Evolutionary conservation across 1,284 basidiomycete species (phyloP).

Genomic region (Boletus mariae): DNA sequence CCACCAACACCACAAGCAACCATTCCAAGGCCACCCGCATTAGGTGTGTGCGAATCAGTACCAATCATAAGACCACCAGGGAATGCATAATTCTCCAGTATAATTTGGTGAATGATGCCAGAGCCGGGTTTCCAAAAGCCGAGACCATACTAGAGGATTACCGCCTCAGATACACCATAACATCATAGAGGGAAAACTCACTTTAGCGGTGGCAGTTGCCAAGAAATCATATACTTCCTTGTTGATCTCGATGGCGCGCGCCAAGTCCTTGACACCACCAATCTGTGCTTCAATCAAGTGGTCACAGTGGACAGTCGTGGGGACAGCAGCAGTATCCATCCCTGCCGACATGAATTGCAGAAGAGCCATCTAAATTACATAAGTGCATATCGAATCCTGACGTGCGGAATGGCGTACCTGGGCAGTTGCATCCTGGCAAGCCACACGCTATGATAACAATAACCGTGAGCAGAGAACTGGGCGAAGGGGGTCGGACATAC

Average conservation of each 20-base stretch:
- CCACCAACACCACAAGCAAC: constrained; percentile 99
- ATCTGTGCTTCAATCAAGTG: constrained; percentile 98
- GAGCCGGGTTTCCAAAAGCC: constrained; percentile 99
- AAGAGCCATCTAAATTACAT: constrained; percentile 84
- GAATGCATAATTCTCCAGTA: constrained; percentile 99
- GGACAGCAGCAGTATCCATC: constrained; percentile 89
- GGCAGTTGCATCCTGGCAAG: constrained; percentile 52
- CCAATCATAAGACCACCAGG: constrained; percentile 99
- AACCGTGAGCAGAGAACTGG: constrained; percentile 7
- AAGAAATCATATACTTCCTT: constrained; percentile 99
- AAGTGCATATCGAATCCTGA: constrained; percentile 25
- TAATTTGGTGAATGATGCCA: constrained; percentile 97
- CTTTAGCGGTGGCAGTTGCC: constrained; percentile 94
- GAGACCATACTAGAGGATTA: constrained; percentile 74
- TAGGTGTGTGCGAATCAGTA: constrained; percentile 99
- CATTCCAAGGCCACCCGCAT: constrained; percentile 99
- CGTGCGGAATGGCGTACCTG: constrained; percentile 45
- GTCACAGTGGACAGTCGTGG: constrained; percentile 98
- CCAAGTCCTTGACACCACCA: constrained; percentile 91
- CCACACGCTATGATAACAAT: constrained; percentile 6
- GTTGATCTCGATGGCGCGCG: constrained; percentile 91
- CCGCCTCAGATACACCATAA: not conserved
- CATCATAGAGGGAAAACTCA: constrained; percentile 27
- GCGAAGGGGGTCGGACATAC: constrained; percentile 44
- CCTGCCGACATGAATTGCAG: constrained; percentile 99